phyloP scores from a whole-genome alignment of 352 stramenopile genomes.

The Phytophthora hybrid region DNA sequence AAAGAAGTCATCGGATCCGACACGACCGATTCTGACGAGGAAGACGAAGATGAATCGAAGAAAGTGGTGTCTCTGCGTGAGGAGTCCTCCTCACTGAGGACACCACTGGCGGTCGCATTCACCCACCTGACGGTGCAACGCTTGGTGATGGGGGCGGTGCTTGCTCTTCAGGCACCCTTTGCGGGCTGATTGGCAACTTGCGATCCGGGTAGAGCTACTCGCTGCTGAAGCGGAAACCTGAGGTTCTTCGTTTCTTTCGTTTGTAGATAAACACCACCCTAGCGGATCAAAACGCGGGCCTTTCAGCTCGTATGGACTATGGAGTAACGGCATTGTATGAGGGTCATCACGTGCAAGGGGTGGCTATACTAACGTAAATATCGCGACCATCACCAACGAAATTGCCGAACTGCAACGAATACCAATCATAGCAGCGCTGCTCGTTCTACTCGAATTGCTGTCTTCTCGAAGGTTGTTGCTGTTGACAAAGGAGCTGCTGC shows the following conservation, averaged over 20 bases:
- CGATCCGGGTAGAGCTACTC: too few relatives aligned
- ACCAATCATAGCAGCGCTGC: slow-evolving; percentile 1
- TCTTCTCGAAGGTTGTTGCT: slow-evolving; percentile 5
- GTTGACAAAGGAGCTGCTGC: neutral
- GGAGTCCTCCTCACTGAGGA: too few relatives aligned
- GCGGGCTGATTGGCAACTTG: neutral
- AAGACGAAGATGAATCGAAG: neutral
- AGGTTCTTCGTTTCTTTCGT: neutral
- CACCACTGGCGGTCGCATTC: neutral
- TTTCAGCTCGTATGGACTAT: too few relatives aligned
- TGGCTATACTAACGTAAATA: neutral
- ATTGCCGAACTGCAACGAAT: slow-evolving; percentile 1
- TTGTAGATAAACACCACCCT: neutral
- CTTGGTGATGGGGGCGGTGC: slow-evolving; percentile 18
- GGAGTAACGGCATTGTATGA: too few relatives aligned
- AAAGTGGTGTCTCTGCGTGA: slow-evolving; percentile 1
- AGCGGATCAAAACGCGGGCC: too few relatives aligned
- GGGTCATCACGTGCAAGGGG: too few relatives aligned
- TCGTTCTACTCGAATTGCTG: slow-evolving; percentile 12
- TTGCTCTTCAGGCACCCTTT: slow-evolving; percentile 24
- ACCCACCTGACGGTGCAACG: slow-evolving; percentile 29
- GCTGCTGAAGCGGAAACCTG: too few relatives aligned
- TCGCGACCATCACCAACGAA: neutral
- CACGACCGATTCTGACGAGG: too few relatives aligned
- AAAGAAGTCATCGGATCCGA: too few relatives aligned